phyloP scores from a whole-genome alignment of 2,329 filamentous ascomycete genomes.

The Cercospora sp. region DNA sequence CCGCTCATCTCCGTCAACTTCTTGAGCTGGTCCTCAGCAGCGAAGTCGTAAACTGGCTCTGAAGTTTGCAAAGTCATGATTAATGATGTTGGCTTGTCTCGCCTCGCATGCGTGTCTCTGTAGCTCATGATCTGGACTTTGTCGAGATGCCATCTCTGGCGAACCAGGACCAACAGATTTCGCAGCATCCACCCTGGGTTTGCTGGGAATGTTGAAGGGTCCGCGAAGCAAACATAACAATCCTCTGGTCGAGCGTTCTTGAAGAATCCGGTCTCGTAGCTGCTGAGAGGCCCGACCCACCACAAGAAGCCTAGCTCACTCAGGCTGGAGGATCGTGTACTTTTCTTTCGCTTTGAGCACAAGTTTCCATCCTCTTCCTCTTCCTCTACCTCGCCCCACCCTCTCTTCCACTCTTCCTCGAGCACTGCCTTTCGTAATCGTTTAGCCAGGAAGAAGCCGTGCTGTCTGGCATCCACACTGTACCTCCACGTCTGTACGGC shows the following conservation, averaged over 20 bases:
- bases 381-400: conserved; percentile 33
- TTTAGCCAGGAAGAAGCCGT: conserved; percentile 95
- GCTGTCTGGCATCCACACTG: conserved; percentile 75
- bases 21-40: conserved; percentile 25
- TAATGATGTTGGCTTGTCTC: conserved; percentile 79
- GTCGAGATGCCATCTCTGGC: conserved; percentile 74
- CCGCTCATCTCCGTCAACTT: conserved; percentile 32
- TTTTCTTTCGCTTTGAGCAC: conserved; percentile 44
- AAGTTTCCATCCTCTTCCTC: conserved; percentile 37
- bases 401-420: conserved; percentile 40
- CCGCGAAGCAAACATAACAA: conserved; percentile 81
- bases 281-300: conserved; percentile 72
- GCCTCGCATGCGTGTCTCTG: conserved; percentile 73
- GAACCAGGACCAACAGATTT: conserved; percentile 82
- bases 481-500: conserved; percentile 86
- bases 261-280: conserved; percentile 88
- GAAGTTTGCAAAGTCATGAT: conserved; percentile 68
- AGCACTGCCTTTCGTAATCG: conserved; percentile 53
- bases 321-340: conserved; percentile 51
- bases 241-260: conserved; percentile 69
- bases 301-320: conserved; percentile 69
- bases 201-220: conserved; percentile 85
- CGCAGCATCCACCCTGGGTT: conserved; percentile 91
- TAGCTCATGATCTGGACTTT: conserved; percentile 87
- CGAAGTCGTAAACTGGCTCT: conserved; percentile 40